These are phyloP conservation scores for Tetrapisispora namnaoensis DNA, from an alignment of 805 yeast genomes.

Conservation along the genomic window DNA sequence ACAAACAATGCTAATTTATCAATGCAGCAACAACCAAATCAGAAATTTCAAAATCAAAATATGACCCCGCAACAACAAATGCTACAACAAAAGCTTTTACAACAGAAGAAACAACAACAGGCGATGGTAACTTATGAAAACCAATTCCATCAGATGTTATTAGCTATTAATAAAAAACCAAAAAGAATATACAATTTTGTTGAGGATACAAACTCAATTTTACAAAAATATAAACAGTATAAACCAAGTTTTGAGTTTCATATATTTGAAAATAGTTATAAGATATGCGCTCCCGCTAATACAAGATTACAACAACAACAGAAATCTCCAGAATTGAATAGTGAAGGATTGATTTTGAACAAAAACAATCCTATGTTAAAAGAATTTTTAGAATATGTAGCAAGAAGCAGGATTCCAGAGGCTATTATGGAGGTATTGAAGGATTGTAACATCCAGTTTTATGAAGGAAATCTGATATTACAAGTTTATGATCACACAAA, in stretches of 20 bases:
- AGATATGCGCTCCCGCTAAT: constrained; percentile 68
- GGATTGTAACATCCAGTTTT: constrained; percentile 75
- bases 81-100: constrained; percentile 21
- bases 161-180: constrained; percentile 31
- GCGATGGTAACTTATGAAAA: constrained; percentile 35
- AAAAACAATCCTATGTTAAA: constrained; percentile 64
- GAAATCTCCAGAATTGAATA: constrained; percentile 28
- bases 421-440: constrained; percentile 81
- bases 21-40: constrained; percentile 13
- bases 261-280: constrained; percentile 81
- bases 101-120: constrained; percentile 31
- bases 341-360: constrained; percentile 71
- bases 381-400: constrained; percentile 70
- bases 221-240: constrained; percentile 64
- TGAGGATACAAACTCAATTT: constrained; percentile 60
- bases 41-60: constrained; percentile 6
- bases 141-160: constrained; percentile 30
- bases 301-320: constrained; percentile 27
- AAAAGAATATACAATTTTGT: constrained; percentile 47
- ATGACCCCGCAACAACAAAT: constrained; percentile 15
- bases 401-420: constrained; percentile 76
- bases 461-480: constrained; percentile 82
- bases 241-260: constrained; percentile 84
- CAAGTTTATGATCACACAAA: constrained; percentile 82
- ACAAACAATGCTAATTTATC: not conserved